Base-by-base conservation (phyloP, 352 stramenopile species). In the Phytophthora constricta region DNA sequence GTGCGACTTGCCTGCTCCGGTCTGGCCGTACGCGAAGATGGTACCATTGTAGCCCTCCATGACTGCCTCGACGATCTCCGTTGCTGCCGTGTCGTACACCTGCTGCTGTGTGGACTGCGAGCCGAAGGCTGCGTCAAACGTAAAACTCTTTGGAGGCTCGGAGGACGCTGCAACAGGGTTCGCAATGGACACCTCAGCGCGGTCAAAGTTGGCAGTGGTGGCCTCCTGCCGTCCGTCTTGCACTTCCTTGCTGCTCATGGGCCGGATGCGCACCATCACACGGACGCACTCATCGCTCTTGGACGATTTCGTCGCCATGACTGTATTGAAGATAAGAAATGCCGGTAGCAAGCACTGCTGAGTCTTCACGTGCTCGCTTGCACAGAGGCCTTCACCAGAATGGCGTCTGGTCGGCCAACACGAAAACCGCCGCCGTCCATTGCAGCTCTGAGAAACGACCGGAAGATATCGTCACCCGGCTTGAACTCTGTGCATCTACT, bases 101-200 rank as follows among this genome's bases (percentile, higher is more conserved):
- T 98, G 84, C 69, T 97, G 80, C 77, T 99, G 97, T 26, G 91
- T 93, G 27, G 92, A 98, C 34, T 89, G 83, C n/a, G 92, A 75
- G 9, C 86, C 95, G 62, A 99, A 99, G 0, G 98, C 95, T 5
- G 95, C 92, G 77, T 99, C 97, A 43, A 99, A 98, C 34, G 97
- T 98, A 78, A 99, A 99, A 23, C 79, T 92, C 68, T 99, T 99
- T 14, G 92, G 90, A 7, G 88, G 84, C 50, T 98, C 92, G 1
- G 76, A 80, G 22, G 77, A 62, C 5, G 74, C 74, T 0, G 68
- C 83, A 39, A 84, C 82, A 2, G 91, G 93, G 70, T 98, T 98
- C 3, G 87, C 34, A 37, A 98, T 81, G 52, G 86, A 84, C 61
- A 99, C 92, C 48, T 98, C 80, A 11, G 90, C 92, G 34, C 86